Conservation (phyloP, 1,284 basidiomycete species). For the Sphagnurus paluster region DNA sequence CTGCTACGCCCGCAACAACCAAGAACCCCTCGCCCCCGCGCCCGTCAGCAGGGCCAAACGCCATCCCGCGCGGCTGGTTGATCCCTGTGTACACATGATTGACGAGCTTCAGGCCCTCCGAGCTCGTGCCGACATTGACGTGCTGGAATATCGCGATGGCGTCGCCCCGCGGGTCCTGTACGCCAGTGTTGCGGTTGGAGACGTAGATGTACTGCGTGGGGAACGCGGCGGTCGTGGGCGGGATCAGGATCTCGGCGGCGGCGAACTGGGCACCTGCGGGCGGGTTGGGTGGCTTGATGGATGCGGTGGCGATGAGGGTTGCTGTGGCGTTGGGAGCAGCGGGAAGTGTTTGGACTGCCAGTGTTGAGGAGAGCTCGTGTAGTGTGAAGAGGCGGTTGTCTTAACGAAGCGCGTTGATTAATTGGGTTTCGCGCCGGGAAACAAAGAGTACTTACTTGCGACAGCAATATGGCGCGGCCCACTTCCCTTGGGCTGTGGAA, state of each 20-base stretch:
- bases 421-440: not conserved
- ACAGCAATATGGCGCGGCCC: conserved; percentile 68
- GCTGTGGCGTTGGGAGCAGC: conserved; percentile 46
- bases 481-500: conserved; percentile 61
- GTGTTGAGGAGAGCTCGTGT: conserved; percentile 64
- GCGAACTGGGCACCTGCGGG: conserved; percentile 50
- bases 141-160: conserved; percentile 62
- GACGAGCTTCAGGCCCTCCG: conserved; percentile 36
- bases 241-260: conserved; percentile 62
- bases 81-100: conserved; percentile 54
- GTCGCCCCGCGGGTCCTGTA: conserved; percentile 52
- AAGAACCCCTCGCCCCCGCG: conserved; percentile 54
- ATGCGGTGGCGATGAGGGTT: conserved; percentile 49
- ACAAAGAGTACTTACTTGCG: conserved; percentile 38
- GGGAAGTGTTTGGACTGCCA: conserved; percentile 64
- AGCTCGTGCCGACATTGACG: conserved; percentile 31
- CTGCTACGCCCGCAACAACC: conserved; percentile 52
- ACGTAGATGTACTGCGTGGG: conserved; percentile 60
- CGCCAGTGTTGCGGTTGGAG: conserved; percentile 65
- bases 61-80: conserved; percentile 63
- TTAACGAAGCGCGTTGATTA: conserved; percentile 22
- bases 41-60: conserved; percentile 43
- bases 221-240: conserved; percentile 45
- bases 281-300: conserved; percentile 54
- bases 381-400: conserved; percentile 59